Conservation (phyloP, 2,329 filamentous ascomycete genomes). For the Lachnellula occidentalis region DNA sequence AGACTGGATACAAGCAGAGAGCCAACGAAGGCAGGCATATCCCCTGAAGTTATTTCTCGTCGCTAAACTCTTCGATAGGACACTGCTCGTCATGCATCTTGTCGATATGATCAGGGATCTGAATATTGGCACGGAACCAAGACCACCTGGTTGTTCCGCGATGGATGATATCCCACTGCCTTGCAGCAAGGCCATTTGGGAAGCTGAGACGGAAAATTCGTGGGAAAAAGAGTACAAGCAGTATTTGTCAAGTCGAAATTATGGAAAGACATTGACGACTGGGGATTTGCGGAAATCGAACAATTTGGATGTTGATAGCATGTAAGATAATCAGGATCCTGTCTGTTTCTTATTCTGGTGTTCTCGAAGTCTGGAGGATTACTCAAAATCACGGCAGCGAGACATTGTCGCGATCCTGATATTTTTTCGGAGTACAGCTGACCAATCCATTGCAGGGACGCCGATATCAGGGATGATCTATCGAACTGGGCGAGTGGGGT, state of each 20-base stretch:
- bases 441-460: neutral
- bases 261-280: neutral
- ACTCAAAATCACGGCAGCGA: no score
- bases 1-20: conserved; percentile 11
- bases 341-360: no score
- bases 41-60: neutral
- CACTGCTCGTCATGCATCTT: conserved; percentile 9
- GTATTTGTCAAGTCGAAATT: conserved; percentile 6
- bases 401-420: no score
- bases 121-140: neutral
- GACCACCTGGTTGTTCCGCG: neutral
- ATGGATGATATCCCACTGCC: conserved; percentile 10
- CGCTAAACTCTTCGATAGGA: conserved; percentile 6
- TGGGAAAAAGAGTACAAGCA: conserved; percentile 13
- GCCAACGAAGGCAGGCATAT: conserved; percentile 8
- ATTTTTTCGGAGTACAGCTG: no score
- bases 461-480: conserved; percentile 2
- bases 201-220: conserved; percentile 4
- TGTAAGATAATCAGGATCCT: neutral
- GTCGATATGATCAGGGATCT: conserved; percentile 10
- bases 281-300: conserved; percentile 4
- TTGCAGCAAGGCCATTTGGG: conserved; percentile 10
- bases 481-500: conserved; percentile 4
- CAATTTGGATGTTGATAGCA: neutral
- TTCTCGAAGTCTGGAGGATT: no score